phyloP scores from a whole-genome alignment of 2,329 filamentous ascomycete genomes.

The Aureobasidium sp. region DNA sequence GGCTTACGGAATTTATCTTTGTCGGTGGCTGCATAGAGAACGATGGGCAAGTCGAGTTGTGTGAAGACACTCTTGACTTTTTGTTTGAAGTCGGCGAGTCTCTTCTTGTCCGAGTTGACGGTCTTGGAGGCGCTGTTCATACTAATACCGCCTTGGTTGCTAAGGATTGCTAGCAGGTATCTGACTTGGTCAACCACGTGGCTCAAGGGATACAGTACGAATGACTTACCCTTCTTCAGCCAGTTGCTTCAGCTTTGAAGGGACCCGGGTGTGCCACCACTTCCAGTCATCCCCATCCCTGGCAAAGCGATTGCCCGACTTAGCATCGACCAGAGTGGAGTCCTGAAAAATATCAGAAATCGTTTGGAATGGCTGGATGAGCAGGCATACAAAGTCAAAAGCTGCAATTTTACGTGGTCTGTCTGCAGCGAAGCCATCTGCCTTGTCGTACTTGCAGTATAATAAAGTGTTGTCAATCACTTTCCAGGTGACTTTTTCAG shows the following conservation, averaged over 20 bases:
- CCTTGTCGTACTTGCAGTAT: conserved; percentile 34
- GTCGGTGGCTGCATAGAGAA: conserved; percentile 77
- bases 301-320: conserved; percentile 73
- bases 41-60: conserved; percentile 67
- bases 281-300: conserved; percentile 75
- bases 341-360: conserved; percentile 49
- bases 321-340: conserved; percentile 74
- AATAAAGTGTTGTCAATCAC: conserved; percentile 63
- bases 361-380: not conserved
- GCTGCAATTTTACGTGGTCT: conserved; percentile 58
- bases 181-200: conserved; percentile 33
- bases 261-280: conserved; percentile 79
- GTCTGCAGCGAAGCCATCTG: conserved; percentile 17
- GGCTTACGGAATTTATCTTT: conserved; percentile 84
- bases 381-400: conserved; percentile 55
- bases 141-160: conserved; percentile 80
- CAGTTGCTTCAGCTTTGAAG: conserved; percentile 58
- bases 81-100: conserved; percentile 72
- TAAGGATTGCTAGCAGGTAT: conserved; percentile 71
- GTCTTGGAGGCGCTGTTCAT: conserved; percentile 67
- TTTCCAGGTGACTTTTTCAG: conserved; percentile 66
- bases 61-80: conserved; percentile 65
- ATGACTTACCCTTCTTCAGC: conserved; percentile 57
- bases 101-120: conserved; percentile 59
- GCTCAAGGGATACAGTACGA: not conserved